Evolutionary conservation across 1,284 basidiomycete genomes (phyloP).

Genomic region (Paramarasmius palmivorus): DNA sequence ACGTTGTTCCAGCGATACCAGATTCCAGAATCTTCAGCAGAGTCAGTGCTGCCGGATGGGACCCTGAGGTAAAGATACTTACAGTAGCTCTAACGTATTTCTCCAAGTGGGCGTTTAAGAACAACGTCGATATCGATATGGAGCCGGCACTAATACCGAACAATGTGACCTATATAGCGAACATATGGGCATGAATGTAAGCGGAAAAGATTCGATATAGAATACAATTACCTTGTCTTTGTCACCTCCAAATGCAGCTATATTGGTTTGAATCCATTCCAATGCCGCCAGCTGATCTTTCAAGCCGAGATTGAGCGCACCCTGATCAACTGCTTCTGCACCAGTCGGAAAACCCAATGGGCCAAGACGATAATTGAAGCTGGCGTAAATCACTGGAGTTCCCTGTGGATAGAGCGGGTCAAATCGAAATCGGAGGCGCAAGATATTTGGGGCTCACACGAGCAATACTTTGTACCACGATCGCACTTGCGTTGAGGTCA

Average conservation of each 20-base stretch:
- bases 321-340: constrained; percentile 27
- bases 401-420: constrained; percentile 28
- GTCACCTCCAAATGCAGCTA: constrained; percentile 40
- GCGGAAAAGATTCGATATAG: no score
- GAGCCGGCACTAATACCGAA: constrained; percentile 56
- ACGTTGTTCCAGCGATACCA: constrained; percentile 32
- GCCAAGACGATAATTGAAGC: constrained; percentile 43
- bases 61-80: constrained; percentile 21
- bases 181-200: no score
- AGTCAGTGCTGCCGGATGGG: no score
- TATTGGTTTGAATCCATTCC: constrained; percentile 37
- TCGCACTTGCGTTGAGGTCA: constrained; percentile 39
- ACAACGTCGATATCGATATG: constrained; percentile 40
- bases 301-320: constrained; percentile 33
- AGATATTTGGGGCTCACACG: constrained; percentile 32
- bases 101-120: constrained; percentile 39
- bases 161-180: constrained; percentile 48
- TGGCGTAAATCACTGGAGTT: constrained; percentile 57
- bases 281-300: constrained; percentile 34
- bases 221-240: constrained; percentile 29
- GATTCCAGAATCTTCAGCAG: constrained; percentile 54
- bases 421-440: not conserved
- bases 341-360: constrained; percentile 41
- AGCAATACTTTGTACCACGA: constrained; percentile 44
- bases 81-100: constrained; percentile 43